These are phyloP conservation scores for Sugiyamaella japonica DNA, from an alignment of 1,139 yeast genomes.

Conservation along the genomic window DNA sequence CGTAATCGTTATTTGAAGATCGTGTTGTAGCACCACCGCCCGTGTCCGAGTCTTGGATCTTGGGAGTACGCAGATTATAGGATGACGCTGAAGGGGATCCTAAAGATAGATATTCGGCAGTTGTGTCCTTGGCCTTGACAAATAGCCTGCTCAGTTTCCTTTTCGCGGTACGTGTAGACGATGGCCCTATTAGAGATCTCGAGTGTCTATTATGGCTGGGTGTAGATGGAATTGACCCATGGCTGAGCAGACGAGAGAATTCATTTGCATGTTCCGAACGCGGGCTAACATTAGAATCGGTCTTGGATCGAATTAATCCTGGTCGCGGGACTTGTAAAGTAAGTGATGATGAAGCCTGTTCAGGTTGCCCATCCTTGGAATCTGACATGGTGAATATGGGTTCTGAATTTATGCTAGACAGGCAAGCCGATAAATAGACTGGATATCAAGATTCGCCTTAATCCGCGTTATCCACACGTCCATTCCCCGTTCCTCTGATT, in stretches of 20 bases:
- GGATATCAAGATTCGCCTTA: background rate
- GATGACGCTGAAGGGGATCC: constrained; percentile 12
- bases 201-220: background rate
- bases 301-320: constrained; percentile 1
- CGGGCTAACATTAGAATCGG: constrained; percentile 5
- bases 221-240: constrained; percentile 5
- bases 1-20: background rate
- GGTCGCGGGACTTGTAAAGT: background rate
- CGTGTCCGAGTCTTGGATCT: constrained; percentile 7
- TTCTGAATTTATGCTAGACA: too few relatives aligned
- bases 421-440: too few relatives aligned
- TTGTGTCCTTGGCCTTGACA: constrained; percentile 1
- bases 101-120: constrained; percentile 8
- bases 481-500: too few relatives aligned
- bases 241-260: background rate
- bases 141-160: constrained; percentile 8
- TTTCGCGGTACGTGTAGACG: background rate
- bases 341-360: background rate
- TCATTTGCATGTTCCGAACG: background rate
- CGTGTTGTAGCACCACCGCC: background rate
- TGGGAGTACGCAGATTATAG: constrained; percentile 13
- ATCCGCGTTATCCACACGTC: background rate
- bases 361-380: background rate
- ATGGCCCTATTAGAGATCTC: background rate
- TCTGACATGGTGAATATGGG: background rate